Percentiles rank a stretch among this genome's conserved stretches.
These are phyloP conservation scores for Backusella luteola DNA, from an alignment of 192 early-diverging fungal species.

Conservation along the genomic window DNA sequence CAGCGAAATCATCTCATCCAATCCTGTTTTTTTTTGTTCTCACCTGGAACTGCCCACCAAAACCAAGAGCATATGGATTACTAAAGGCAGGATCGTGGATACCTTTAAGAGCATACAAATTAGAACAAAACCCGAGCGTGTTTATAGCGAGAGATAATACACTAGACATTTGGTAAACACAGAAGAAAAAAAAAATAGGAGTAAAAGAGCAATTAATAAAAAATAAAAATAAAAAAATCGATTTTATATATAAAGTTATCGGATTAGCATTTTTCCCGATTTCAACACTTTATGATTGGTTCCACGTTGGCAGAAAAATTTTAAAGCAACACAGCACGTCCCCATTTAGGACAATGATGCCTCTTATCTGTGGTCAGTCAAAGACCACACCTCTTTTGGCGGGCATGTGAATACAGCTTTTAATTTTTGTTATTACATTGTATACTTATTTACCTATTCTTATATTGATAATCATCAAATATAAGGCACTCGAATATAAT, in stretches of 20 bases:
- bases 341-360: too few relatives aligned
- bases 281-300: background rate
- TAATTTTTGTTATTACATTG: too few relatives aligned
- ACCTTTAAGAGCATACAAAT: background rate
- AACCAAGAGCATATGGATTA: constrained; percentile 25
- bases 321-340: background rate
- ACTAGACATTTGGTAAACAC: background rate
- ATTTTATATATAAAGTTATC: background rate
- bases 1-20: background rate
- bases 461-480: too few relatives aligned
- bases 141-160: constrained; percentile 2
- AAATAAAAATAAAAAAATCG: background rate
- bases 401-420: too few relatives aligned
- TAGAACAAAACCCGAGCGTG: constrained; percentile 10
- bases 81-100: background rate
- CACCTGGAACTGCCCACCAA: constrained; percentile 37
- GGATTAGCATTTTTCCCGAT: background rate
- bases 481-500: too few relatives aligned
- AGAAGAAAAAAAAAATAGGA: background rate
- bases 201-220: background rate
- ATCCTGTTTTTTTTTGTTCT: background rate
- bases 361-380: too few relatives aligned
- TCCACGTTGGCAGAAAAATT: background rate
- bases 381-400: too few relatives aligned
- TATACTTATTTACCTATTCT: too few relatives aligned